Evolutionary conservation across 306 rosid species (phyloP).

Genomic region (Quercus alba): DNA sequence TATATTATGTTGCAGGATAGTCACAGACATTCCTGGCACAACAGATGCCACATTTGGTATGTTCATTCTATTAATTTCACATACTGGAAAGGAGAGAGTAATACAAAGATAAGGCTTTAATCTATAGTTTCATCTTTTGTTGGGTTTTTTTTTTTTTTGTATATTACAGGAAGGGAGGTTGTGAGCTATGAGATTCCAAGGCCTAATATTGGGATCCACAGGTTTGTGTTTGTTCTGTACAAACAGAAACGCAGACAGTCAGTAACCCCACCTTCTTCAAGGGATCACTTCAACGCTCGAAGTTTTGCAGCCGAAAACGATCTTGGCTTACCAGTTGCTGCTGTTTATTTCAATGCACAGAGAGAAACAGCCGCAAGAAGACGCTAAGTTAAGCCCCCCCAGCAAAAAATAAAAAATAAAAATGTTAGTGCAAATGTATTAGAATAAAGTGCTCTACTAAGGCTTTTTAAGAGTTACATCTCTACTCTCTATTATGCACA

Average conservation of each 20-base stretch:
- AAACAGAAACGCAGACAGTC: conserved; percentile 61
- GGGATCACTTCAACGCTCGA: conserved; percentile 70
- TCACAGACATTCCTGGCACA: conserved; percentile 95
- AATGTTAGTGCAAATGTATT: background rate
- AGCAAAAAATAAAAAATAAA: background rate
- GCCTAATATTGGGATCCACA: conserved; percentile 88
- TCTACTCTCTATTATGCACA: background rate
- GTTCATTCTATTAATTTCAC: background rate
- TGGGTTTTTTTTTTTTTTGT: background rate
- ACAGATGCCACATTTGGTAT: conserved; percentile 92
- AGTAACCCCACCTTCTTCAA: conserved; percentile 45
- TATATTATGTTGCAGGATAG: conserved; percentile 56
- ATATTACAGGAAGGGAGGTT: conserved; percentile 54
- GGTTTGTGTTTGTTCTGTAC: conserved; percentile 83
- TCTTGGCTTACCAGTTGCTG: conserved; percentile 85
- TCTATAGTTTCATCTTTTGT: background rate
- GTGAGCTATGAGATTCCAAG: conserved; percentile 73
- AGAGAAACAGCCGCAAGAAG: conserved; percentile 72
- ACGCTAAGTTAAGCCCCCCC: conserved; percentile 29
- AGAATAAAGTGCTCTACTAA: conserved; percentile 14
- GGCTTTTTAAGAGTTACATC: background rate
- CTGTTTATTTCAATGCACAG: conserved; percentile 78
- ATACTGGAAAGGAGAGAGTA: no score
- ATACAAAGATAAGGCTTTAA: background rate
- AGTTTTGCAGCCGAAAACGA: conserved; percentile 55